phyloP scores from a whole-genome alignment of 176 grass and related monocot species.

The Oryza officinalis region DNA sequence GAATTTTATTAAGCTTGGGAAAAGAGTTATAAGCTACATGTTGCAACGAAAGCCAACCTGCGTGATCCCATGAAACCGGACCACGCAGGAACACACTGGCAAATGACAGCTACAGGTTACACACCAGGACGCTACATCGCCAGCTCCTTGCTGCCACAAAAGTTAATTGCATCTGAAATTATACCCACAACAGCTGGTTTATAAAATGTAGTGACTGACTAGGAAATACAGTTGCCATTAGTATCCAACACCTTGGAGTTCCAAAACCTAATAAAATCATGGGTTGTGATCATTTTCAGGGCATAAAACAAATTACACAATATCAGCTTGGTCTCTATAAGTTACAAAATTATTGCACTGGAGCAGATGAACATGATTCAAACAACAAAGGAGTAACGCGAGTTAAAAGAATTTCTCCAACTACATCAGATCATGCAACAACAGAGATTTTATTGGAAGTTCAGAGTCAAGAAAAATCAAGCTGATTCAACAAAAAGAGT shows the following conservation, averaged over 20 bases:
- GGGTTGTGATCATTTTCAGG: background rate
- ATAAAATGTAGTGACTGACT: background rate
- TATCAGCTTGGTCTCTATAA: background rate
- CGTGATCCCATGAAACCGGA: too few relatives aligned
- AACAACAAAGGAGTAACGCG: background rate
- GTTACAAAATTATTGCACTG: background rate
- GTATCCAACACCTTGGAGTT: background rate
- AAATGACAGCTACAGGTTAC: too few relatives aligned
- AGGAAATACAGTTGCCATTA: background rate
- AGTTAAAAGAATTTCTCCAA: background rate
- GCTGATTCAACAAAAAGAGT: background rate
- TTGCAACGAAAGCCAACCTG: too few relatives aligned
- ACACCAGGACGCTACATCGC: too few relatives aligned
- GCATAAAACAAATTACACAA: background rate
- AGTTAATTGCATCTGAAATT: background rate
- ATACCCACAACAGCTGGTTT: background rate
- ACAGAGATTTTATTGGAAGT: background rate
- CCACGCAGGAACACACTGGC: too few relatives aligned
- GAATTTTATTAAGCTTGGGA: too few relatives aligned
- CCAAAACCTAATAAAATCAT: constrained; percentile 4
- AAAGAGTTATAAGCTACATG: too few relatives aligned
- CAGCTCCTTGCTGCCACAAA: background rate
- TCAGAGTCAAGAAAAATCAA: constrained; percentile 25
- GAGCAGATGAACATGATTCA: background rate
- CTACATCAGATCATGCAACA: background rate